Base-by-base conservation (phyloP, 2,329 filamentous ascomycete genomes). In the Daldinia sp. region DNA sequence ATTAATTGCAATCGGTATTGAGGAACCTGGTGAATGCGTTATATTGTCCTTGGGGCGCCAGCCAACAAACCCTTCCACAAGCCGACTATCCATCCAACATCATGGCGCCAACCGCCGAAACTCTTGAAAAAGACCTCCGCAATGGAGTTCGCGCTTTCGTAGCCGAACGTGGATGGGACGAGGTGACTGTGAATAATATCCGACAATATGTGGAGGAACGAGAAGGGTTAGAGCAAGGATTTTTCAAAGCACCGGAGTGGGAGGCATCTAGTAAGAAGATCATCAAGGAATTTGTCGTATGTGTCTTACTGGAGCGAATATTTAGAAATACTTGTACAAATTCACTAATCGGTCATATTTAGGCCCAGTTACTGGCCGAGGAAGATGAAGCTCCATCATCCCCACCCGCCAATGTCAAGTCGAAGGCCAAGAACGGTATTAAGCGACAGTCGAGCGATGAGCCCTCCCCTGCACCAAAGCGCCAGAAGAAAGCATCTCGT, bases 181-280 rank as follows among this genome's bases (percentile, higher is more conserved):
- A 81, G 3, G 81, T 89, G 7, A 86, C 86, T 0, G 87, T 90
- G 66, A 89, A 89, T 72, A 82, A 80, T 56, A 83, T 89, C 61
- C 87, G 89, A 62, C 83, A 85, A 66, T 80, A 79, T 50, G 84
- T 82, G 1, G 87, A 88, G 66, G 78, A 84, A 33, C 78, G 84
- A 48, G 78, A 87, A 0, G 78, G 75, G 0, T 81, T 90, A 1
- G 81, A 84, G 0, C 77, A 82, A 0, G 85, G 82, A 0, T 88
- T 89, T 68, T 84, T 90, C 56, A 79, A 80, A 13, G 70, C 75
- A 1, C 78, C 70, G 0, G 78, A 84, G 15, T 90, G 89, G 89
- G 90, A 90, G 75, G 76, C 79, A 4, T 84, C 81, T 71, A 90
- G 87, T 76, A 90, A 90, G 73, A 75, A 77, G 0, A 73, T 89